Evolutionary conservation across 805 yeast genomes (phyloP), one percentile per base, ranked within the genome.

Genomic region (Yamadazyma phyllophila): DNA sequence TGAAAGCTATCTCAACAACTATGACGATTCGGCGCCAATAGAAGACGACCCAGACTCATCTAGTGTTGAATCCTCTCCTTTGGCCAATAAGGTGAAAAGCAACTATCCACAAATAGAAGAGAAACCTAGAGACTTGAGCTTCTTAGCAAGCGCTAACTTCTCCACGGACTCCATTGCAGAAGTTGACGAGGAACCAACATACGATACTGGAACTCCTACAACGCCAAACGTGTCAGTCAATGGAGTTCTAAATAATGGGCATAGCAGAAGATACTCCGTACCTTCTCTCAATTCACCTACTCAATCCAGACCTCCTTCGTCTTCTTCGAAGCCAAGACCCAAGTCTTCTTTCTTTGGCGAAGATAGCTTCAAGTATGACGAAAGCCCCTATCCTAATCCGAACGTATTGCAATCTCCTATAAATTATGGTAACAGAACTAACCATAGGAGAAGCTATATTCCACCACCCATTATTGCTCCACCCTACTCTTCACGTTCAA

Each of bases 71-170:
- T 36, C 47, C 3, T 45, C 45, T 16, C 49, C 46, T n/a, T 26
- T 44, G 13, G 47, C 33, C 13, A 26, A 31, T 20, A 40, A 41
- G 17, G 15, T 33, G n/a, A 16, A 34, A 24, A 13, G 14, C 2
- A 30, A 37, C 12, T 13, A 9, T 31, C 33, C 29, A 5, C 29
- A 40, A 4, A 7, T 35, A 15, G 32, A 24, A 2, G 43, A 36
- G 7, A 16, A 31, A 20, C 30, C 45, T n/a, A 52, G 60, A 11
- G 67, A 63, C 51, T 47, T 69, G n/a, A 47, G 60, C 3, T 57
- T 53, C 36, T 54, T 71, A 15, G 63, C 65, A 12, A 67, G 73
- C 44, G 66, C 72, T 38, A 71, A 71, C 52, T 71, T 71, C 52
- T 67, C 73, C 8, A 51, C 70, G 3, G 50, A 46, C 31, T 50